phyloP scores from a whole-genome alignment of 2,329 filamentous ascomycete species.

The Xylaria sp. region DNA sequence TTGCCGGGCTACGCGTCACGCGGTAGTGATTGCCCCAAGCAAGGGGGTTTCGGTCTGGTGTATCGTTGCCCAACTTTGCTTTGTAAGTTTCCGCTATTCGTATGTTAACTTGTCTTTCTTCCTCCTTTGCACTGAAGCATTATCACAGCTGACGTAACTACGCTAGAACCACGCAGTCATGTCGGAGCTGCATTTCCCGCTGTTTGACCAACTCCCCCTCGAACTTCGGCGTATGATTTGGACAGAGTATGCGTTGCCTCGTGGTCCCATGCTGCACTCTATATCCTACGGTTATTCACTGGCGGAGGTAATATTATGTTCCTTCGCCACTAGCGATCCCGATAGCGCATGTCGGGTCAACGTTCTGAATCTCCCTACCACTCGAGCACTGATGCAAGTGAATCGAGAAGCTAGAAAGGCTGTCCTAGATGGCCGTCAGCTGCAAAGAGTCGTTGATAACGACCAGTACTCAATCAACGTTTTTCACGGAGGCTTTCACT shows the following conservation, averaged over 20 bases:
- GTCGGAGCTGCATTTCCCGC: neutral
- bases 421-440: constrained; percentile 6
- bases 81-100: too few relatives aligned
- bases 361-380: neutral
- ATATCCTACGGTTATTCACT: neutral
- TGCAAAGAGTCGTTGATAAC: neutral
- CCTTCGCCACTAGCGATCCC: neutral
- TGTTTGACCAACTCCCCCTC: neutral
- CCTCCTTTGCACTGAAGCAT: too few relatives aligned
- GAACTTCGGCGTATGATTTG: neutral
- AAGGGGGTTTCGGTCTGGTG: too few relatives aligned
- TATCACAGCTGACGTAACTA: neutral
- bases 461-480: neutral
- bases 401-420: neutral
- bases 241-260: neutral
- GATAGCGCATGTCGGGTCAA: too few relatives aligned
- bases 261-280: neutral
- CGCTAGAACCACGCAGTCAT: neutral
- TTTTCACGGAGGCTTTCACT: neutral
- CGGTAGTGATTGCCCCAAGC: too few relatives aligned
- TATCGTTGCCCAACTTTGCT: too few relatives aligned
- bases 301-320: neutral
- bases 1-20: too few relatives aligned
- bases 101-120: too few relatives aligned
- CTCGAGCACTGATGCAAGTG: constrained; percentile 1